Evolutionary conservation across 768 basidiomycete species (phyloP), one percentile per base, ranked within the genome.

Genomic region (Coprinopsis marcescibilis): DNA sequence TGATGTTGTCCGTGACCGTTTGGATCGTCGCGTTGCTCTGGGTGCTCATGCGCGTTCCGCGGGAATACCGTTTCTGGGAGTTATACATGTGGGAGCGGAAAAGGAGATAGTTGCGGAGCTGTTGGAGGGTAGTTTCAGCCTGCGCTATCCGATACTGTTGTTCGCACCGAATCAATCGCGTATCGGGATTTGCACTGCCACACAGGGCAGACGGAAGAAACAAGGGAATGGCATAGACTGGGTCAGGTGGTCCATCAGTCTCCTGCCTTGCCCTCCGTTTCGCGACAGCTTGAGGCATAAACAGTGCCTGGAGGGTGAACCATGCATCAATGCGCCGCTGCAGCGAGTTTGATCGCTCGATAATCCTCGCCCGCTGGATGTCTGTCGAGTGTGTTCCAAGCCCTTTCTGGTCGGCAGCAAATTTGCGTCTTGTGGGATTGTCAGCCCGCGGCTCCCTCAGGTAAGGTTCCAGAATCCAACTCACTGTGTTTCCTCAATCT

Each of bases 401-500:
- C 20, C 47, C 17, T 21, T 37, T 34, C n/a, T 44, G 39, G 32
- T 58, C 55, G 12, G 47, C 2, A 1, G 29, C 45, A 21, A 60
- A 51, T 14, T 48, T 43, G 17, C 48, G 49, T 46, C 60, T 61
- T 23, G 25, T 34, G 33, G 32, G 17, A 21, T 19, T 13, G 14
- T 30, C 17, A 13, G 15, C 38, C 23, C 29, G 34, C 27, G 14
- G 4, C 10, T 20, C 20, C 21, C 14, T 25, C 33, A 37, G 33
- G 10, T 10, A 29, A 15, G 34, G 26, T 14, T 26, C 11, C n/a
- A n/a, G n/a, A n/a, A 44, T 17, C 45, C 13, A 13, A 60, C 63
- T 24, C 41, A 68, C 66, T 68, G 65, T 27, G 49, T 52, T 12
- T 63, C 62, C 45, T 71, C 65, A 6, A 70, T 23, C 24, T 68